Percentiles rank a stretch among this genome's conserved stretches.
These are phyloP conservation scores for Magnusiomyces sp. DNA, from an alignment of 1,139 yeast species.

Conservation along the genomic window DNA sequence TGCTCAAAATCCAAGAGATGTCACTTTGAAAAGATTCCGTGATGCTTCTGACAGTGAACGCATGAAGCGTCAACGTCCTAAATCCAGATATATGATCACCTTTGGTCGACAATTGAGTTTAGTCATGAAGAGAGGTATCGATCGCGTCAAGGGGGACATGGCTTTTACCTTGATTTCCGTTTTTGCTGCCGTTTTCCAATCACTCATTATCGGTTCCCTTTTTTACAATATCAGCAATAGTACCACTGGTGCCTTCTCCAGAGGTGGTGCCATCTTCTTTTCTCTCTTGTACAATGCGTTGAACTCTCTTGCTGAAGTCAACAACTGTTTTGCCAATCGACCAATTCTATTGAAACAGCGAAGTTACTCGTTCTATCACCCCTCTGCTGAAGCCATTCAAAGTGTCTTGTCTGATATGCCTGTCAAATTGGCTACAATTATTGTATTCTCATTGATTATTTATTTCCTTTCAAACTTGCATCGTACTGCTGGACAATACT, in stretches of 20 bases:
- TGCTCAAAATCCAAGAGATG: conserved; percentile 34
- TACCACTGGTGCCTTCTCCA: conserved; percentile 44
- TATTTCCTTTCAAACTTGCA: conserved; percentile 36
- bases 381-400: conserved; percentile 39
- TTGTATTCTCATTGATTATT: conserved; percentile 31
- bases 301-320: conserved; percentile 37
- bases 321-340: conserved; percentile 33
- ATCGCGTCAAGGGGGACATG: conserved; percentile 46
- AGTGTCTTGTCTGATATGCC: conserved; percentile 33
- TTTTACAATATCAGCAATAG: conserved; percentile 41
- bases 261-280: conserved; percentile 42
- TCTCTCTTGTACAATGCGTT: conserved; percentile 36
- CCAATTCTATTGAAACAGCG: conserved; percentile 39
- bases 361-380: conserved; percentile 38
- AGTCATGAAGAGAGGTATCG: conserved; percentile 41
- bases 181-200: conserved; percentile 43
- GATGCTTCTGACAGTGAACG: conserved; percentile 20
- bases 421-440: conserved; percentile 26
- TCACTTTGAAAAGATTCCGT: conserved; percentile 16
- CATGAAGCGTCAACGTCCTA: conserved; percentile 26
- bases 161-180: conserved; percentile 42
- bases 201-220: conserved; percentile 47
- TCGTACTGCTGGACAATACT: conserved; percentile 36
- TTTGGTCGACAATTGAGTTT: conserved; percentile 30
- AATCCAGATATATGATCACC: conserved; percentile 32